Base-by-base conservation (phyloP, 2,329 filamentous ascomycete species). In the Pestalotiopsis sp. region DNA sequence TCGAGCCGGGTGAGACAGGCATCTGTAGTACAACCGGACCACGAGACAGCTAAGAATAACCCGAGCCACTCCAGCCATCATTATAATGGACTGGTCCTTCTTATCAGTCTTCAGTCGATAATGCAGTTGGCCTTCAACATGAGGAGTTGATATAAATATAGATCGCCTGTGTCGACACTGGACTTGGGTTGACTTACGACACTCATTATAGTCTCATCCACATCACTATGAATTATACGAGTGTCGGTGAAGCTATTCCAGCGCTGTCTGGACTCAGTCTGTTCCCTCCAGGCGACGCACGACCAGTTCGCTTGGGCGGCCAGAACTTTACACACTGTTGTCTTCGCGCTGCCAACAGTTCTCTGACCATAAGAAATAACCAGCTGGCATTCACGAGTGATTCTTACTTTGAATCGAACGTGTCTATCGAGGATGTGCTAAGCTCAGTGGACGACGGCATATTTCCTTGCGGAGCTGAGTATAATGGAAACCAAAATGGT, bases 291-390 rank as follows among this genome's bases (percentile, higher is more conserved):
- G 57, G 39, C 11, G 49, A 52, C 17, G 39, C 64, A 25, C 69
- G 69, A 31, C 68, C 73, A 20, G 49, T 70, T 14, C 36, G 45
- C 3, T 69, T 74, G 14, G 76, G 76, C 13, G 75, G 76, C 0
- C 76, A 77, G 66, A 74, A 76, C 71, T 77, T 76, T 67, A 73
- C 74, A 27, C 75, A 77, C 64, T 77, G 76, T 71, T 77, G 76
- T 58, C 68, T 77, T n/a, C 25, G 73, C 3, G 76, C 76, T 1
- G 66, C 77, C 13, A 76, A 76, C 58, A 68, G 70, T 17, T 77
- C 76, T 3, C 70, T 78, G 1, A 64, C 64, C 0, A 49, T 75
- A 3, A 6, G 23, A 6, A 31, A 73, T 9, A 72, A 72, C 12
- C 76, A 75, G 63, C 68, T 77, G 3, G 69, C 72, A 4, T 77